phyloP scores from a whole-genome alignment of 2,329 filamentous ascomycete species.

The Setomelanomma holmii region DNA sequence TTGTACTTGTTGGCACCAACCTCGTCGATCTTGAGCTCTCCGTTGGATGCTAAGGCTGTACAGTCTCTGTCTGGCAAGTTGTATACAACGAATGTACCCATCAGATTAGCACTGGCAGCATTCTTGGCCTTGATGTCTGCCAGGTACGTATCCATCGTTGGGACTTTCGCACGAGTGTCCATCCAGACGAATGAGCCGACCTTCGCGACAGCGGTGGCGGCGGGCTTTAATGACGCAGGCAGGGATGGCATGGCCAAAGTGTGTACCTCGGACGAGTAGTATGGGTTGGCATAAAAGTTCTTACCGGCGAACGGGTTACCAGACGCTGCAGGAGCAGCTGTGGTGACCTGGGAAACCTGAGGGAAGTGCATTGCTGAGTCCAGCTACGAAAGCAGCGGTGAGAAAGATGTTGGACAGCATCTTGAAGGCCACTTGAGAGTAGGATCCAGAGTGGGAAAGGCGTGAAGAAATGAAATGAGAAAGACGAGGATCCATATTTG shows the following conservation, averaged over 20 bases:
- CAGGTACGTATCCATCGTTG: constrained; percentile 57
- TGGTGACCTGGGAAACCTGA: constrained; percentile 22
- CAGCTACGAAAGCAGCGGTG: constrained; percentile 29
- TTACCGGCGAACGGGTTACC: constrained; percentile 62
- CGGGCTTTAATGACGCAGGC: constrained; percentile 60
- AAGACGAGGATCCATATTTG: constrained; percentile 18
- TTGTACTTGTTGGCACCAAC: constrained; percentile 60
- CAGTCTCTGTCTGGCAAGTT: constrained; percentile 70
- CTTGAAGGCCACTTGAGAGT: constrained; percentile 1
- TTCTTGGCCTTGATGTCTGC: constrained; percentile 58
- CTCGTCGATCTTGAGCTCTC: constrained; percentile 65
- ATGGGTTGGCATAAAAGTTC: constrained; percentile 60
- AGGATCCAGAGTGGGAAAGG: constrained; percentile 5
- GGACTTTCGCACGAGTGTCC: constrained; percentile 59
- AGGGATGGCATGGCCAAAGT: constrained; percentile 68
- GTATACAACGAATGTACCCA: constrained; percentile 66
- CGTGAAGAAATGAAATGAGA: not conserved
- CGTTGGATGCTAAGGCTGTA: constrained; percentile 68
- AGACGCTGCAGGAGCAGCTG: constrained; percentile 19
- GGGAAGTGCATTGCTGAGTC: constrained; percentile 29
- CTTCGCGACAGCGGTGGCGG: constrained; percentile 57
- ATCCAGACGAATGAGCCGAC: constrained; percentile 62
- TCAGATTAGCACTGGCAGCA: constrained; percentile 56
- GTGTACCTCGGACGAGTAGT: constrained; percentile 61
- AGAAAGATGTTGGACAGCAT: constrained; percentile 30